Evolutionary conservation across 805 yeast species (phyloP).

Genomic region (Lachancea cidri): DNA sequence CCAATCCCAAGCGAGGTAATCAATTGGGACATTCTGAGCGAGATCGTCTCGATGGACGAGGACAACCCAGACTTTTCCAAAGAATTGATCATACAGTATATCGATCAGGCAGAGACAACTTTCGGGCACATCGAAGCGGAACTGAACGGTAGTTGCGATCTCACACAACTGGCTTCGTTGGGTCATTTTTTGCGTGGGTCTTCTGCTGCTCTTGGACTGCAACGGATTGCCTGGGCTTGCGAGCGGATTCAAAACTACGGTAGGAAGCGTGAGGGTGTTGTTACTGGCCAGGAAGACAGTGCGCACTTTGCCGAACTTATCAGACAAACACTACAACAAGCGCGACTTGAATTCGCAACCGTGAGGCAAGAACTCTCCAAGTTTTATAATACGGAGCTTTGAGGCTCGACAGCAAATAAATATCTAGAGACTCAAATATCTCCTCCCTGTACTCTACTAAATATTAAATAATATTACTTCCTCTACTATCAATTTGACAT

Average conservation of each 20-base stretch:
- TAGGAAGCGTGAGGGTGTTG: conserved; percentile 31
- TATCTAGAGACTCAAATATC: no score
- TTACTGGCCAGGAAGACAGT: conserved; percentile 26
- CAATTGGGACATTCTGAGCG: conserved; percentile 85
- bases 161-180: conserved; percentile 59
- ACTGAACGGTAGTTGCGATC: conserved; percentile 36
- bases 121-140: conserved; percentile 60
- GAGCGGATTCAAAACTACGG: conserved; percentile 93
- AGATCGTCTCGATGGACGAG: conserved; percentile 91
- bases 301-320: conserved; percentile 40
- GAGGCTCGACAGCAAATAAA: background rate
- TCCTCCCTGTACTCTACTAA: no score
- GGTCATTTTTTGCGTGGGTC: conserved; percentile 96
- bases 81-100: conserved; percentile 73
- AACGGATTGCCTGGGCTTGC: conserved; percentile 77
- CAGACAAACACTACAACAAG: conserved; percentile 42
- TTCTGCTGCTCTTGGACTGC: conserved; percentile 88
- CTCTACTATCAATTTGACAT: no score
- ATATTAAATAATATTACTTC: no score
- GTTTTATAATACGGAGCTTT: conserved; percentile 38
- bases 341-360: conserved; percentile 42
- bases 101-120: conserved; percentile 82
- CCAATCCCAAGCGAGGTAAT: conserved; percentile 52
- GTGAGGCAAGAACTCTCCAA: conserved; percentile 43
- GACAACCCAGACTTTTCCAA: conserved; percentile 89